Base-by-base conservation (phyloP, 176 grass and related monocot genomes). In the Rhynchospora tenuis region DNA sequence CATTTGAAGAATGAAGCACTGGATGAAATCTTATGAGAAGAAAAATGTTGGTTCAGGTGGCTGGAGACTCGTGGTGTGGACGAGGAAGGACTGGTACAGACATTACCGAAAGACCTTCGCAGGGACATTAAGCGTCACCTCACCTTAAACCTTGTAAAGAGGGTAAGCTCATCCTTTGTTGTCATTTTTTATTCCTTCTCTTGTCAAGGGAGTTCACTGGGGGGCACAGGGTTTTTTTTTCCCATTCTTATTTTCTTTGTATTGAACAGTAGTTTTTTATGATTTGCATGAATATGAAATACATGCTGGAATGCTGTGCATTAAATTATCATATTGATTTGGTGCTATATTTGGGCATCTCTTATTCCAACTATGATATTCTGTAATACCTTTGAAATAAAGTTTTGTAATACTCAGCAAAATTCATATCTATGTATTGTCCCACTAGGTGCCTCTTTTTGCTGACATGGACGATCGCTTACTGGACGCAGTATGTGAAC, bases 41-140 rank as follows among this genome's bases (percentile, higher is more conserved):
- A 29, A 76, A 67, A 29, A 8, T 47, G n/a, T 29, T 52, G 59
- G 52, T 61, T 13, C 13, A 82, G 87, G 67, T 98, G 95, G 95
- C 75, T 98, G 83, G 95, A 98, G 76, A 98, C 93, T 26, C 90
- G 90, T 52, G 95, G 92, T 70, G 95, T 98, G 26, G 95, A 98
- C 73, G 95, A 98, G 88, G 95, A 98, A 93, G 89, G 67, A 87
- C 85, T 98, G 86, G 91, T 98, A 80, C 95, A 98, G 84, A 94
- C 85, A 33, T 91, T 98, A 79, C 95, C 95, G 8, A 98, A 95
- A 81, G 95, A 98, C 66, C 90, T 98, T 84, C 88, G 91, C 85
- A 89, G 95, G 88, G 95, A 98, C 81, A 98, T 98, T 51, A 98
- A 95, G 43, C 91, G 95, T 5, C 95, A 98, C 89, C 95, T 98